Conservation (phyloP, 805 yeast genomes). For the Isabelozyma rhagii region DNA sequence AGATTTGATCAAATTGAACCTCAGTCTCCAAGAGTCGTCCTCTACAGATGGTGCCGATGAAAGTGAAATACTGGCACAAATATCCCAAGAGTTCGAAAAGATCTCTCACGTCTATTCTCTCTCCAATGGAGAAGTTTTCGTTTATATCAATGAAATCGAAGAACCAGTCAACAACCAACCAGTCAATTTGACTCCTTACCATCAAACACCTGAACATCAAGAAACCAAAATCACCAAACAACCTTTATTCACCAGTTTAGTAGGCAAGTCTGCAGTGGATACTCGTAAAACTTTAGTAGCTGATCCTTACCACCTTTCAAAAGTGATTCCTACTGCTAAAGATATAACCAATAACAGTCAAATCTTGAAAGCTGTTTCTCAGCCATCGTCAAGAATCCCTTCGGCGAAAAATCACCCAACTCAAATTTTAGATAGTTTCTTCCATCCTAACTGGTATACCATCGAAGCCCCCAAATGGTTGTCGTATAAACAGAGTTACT, state of each 20-base stretch:
- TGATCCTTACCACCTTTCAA: constrained; percentile 63
- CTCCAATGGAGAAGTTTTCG: constrained; percentile 59
- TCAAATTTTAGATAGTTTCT: constrained; percentile 38
- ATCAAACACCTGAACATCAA: constrained; percentile 13
- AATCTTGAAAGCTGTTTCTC: constrained; percentile 29
- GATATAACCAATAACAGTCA: constrained; percentile 16
- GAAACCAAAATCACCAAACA: constrained; percentile 55
- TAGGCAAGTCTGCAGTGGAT: constrained; percentile 70
- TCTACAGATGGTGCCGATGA: constrained; percentile 13
- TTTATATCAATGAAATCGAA: constrained; percentile 28
- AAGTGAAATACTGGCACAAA: constrained; percentile 37
- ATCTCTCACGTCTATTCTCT: constrained; percentile 51
- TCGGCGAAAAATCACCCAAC: constrained; percentile 29
- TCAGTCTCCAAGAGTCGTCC: constrained; percentile 9
- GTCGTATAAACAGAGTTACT: constrained; percentile 21
- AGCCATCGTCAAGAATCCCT: constrained; percentile 25
- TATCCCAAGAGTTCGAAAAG: constrained; percentile 58
- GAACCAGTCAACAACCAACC: constrained; percentile 20
- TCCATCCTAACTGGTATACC: constrained; percentile 45
- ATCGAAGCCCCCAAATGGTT: constrained; percentile 43
- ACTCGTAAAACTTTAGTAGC: constrained; percentile 67
- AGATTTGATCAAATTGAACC: constrained; percentile 50
- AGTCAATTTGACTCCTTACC: constrained; percentile 30
- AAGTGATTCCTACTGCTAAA: constrained; percentile 53
- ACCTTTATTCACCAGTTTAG: constrained; percentile 77